Evolutionary conservation across 306 rosid genomes (phyloP), one percentile per base, ranked within the genome.

Genomic region (Sindora glabra): DNA sequence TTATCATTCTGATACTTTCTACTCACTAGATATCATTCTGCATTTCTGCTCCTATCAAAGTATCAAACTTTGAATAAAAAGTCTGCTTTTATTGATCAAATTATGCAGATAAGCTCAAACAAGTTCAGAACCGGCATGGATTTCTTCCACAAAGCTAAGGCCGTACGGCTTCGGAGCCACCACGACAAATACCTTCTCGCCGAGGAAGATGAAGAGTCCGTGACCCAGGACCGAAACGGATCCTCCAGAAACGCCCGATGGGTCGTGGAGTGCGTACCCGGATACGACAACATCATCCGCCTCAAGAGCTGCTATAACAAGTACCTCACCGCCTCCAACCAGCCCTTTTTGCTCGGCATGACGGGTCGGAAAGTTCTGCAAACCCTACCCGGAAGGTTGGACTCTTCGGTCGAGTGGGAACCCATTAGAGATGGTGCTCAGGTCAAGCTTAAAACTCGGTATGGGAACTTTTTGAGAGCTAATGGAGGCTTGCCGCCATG

Each of bases 401-500:
- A 34, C 40, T 9, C 3, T n/a, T 34, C 13, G n/a, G 11, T 10
- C 11, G 13, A 34, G n/a, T 34, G 40, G 40, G 40, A 34, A 1
- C 40, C 34, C 34, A 29, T 29, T 4, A 29, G 5, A 9, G 2
- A 29, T 4, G 34, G 34, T n/a, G 47, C 55, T 10, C 82, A 41
- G 53, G 82, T 82, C 59, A 83, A 73, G 83, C 74, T 92, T 29
- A 86, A 75, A 65, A 86, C 96, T 8, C 72, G 96, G 4, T 82
- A 89, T 24, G 99, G 95, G 0, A 69, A 92, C 38, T 92, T 89
- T 58, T 57, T 92, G 27, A 68, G 99, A 8, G 99, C 87, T 1
- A 92, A 92, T 33, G 95, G 95, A 0, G 95, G 96, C 0, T 5
- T 92, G 15, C 99, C 99, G 0, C 96, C 96, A 1, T 92, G 99